phyloP scores from a whole-genome alignment of 2,329 filamentous ascomycete genomes.

The Westerdykella aurantiaca region DNA sequence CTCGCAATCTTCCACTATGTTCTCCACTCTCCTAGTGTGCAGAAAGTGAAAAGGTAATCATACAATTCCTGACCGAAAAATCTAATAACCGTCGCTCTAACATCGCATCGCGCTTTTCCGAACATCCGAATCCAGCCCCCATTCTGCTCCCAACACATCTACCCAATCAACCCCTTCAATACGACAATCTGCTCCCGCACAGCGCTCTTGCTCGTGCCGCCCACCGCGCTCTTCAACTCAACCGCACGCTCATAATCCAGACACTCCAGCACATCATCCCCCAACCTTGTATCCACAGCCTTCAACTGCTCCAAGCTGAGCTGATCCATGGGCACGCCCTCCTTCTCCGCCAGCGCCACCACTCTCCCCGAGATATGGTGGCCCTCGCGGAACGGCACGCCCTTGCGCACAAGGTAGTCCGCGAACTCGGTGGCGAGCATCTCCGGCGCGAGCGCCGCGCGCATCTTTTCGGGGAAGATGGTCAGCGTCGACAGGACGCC shows the following conservation, averaged over 20 bases:
- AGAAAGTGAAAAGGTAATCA: no score
- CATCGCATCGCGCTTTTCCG: no score
- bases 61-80: no score
- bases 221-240: slow-evolving; percentile 69
- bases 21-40: no score
- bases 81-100: no score
- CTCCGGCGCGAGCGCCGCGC: slow-evolving; percentile 67
- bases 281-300: slow-evolving; percentile 63
- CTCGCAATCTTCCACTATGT: no score
- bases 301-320: slow-evolving; percentile 62
- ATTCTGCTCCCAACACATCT: neutral
- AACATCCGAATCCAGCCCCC: no score
- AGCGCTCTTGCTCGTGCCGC: slow-evolving; percentile 68
- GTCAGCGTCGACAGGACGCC: slow-evolving; percentile 62
- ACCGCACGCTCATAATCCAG: slow-evolving; percentile 82
- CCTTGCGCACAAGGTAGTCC: slow-evolving; percentile 44
- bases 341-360: slow-evolving; percentile 66
- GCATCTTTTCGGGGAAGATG: slow-evolving; percentile 29
- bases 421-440: slow-evolving; percentile 63
- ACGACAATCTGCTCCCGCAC: slow-evolving; percentile 60
- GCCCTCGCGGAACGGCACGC: slow-evolving; percentile 72
- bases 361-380: slow-evolving; percentile 71
- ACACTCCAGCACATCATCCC: slow-evolving; percentile 61
- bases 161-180: slow-evolving; percentile 41
- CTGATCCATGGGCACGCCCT: slow-evolving; percentile 62